Conservation (phyloP, 805 yeast genomes). For the Myxozyma vanderwaltii region DNA sequence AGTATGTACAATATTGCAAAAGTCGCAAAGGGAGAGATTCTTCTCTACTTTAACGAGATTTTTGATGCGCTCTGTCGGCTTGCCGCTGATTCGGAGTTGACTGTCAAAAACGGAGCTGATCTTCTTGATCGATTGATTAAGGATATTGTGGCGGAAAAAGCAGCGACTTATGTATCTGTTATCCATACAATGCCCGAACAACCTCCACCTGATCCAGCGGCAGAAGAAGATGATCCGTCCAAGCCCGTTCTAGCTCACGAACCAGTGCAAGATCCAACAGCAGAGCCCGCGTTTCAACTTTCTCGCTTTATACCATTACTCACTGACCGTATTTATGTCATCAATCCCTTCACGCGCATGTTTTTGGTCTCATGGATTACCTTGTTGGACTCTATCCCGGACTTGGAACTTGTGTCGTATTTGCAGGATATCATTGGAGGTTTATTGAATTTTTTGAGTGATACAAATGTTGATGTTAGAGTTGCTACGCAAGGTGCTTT, state of each 20-base stretch:
- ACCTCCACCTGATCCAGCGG: slow-evolving; percentile 24
- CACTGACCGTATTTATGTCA: slow-evolving; percentile 86
- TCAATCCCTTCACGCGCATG: slow-evolving; percentile 89
- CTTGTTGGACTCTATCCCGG: slow-evolving; percentile 89
- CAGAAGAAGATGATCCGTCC: slow-evolving; percentile 35
- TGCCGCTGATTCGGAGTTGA: slow-evolving; percentile 57
- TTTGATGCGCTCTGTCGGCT: slow-evolving; percentile 87
- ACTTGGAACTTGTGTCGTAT: slow-evolving; percentile 80
- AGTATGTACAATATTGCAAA: slow-evolving; percentile 93
- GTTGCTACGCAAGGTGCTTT: slow-evolving; percentile 79
- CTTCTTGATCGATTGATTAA: slow-evolving; percentile 84
- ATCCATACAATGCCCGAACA: slow-evolving; percentile 46
- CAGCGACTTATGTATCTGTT: slow-evolving; percentile 80
- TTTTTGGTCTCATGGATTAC: slow-evolving; percentile 93
- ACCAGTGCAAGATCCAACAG: slow-evolving; percentile 36
- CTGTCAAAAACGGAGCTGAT: slow-evolving; percentile 95
- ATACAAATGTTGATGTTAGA: slow-evolving; percentile 82
- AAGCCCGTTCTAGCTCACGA: slow-evolving; percentile 41
- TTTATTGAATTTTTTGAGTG: slow-evolving; percentile 73
- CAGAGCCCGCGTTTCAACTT: slow-evolving; percentile 78
- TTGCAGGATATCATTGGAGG: slow-evolving; percentile 90
- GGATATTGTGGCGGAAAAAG: slow-evolving; percentile 93
- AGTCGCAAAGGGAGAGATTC: slow-evolving; percentile 92
- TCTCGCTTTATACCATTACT: slow-evolving; percentile 88
- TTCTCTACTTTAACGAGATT: slow-evolving; percentile 88